Evolutionary conservation across 495 filamentous ascomycete species (phyloP).

Genomic region (Hamigera avellanea): DNA sequence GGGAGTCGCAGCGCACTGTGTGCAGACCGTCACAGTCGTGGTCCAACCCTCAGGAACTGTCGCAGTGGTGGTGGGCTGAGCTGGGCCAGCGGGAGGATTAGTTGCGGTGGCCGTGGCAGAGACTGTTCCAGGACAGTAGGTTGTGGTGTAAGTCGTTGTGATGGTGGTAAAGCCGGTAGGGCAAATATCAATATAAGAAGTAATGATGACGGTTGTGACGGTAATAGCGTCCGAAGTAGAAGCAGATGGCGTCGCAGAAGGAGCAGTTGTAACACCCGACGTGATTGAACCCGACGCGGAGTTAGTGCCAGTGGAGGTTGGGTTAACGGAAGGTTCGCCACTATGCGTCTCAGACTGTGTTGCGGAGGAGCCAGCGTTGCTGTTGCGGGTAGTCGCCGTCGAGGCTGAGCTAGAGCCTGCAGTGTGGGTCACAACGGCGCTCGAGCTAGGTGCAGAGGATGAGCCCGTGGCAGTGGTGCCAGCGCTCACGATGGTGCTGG

Average conservation of each 20-base stretch:
- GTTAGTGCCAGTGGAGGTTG: slow-evolving; percentile 1
- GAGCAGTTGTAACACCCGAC: slow-evolving; percentile 21
- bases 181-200: slow-evolving; percentile 32
- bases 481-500: not conserved
- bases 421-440: not conserved
- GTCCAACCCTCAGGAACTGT: slow-evolving; percentile 33
- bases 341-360: too few species aligned
- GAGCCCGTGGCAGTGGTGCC: not conserved
- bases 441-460: not conserved
- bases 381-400: not conserved
- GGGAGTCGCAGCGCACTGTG: slow-evolving; percentile 27
- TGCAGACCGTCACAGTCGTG: slow-evolving; percentile 38
- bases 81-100: slow-evolving; percentile 9
- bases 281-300: slow-evolving; percentile 1
- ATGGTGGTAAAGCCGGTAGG: slow-evolving; percentile 35
- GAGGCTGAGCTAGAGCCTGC: not conserved
- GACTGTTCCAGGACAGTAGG: slow-evolving; percentile 24
- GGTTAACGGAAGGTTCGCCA: too few species aligned
- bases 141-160: slow-evolving; percentile 27
- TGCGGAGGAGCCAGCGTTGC: not conserved
- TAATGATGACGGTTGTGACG: slow-evolving; percentile 28
- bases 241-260: slow-evolving; percentile 16
- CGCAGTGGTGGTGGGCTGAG: slow-evolving; percentile 10
- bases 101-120: slow-evolving; percentile 14
- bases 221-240: slow-evolving; percentile 10